These are phyloP conservation scores for Penstemon davidsonii DNA, from an alignment of 257 asterid species.

Conservation along the genomic window DNA sequence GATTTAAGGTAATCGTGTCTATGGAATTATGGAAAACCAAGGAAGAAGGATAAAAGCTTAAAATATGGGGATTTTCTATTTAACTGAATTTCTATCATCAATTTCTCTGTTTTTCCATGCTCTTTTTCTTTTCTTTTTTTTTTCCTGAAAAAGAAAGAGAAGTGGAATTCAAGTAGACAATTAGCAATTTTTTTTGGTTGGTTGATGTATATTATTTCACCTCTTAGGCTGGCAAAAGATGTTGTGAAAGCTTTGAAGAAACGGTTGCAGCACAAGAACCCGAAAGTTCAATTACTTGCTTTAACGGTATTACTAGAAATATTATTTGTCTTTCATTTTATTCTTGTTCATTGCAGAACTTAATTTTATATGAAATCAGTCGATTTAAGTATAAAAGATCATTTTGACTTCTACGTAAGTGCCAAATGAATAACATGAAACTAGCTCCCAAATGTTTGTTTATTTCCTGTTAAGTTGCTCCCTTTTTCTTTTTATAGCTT, in stretches of 20 bases:
- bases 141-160: neutral
- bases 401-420: neutral
- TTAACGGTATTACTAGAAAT: slow-evolving; percentile 63
- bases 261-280: slow-evolving; percentile 90
- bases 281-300: slow-evolving; percentile 86
- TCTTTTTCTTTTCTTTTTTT: neutral
- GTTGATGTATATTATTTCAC: slow-evolving; percentile 17
- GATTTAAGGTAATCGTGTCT: neutral
- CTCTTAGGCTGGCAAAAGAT: slow-evolving; percentile 72
- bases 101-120: too few species aligned
- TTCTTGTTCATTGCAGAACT: slow-evolving; percentile 6
- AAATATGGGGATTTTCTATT: neutral
- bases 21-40: slow-evolving; percentile 13
- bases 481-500: slow-evolving; percentile 48
- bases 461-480: slow-evolving; percentile 19
- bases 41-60: slow-evolving; percentile 10
- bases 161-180: neutral
- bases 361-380: neutral
- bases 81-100: slow-evolving; percentile 7
- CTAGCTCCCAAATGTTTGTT: neutral
- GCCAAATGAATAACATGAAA: neutral
- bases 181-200: slow-evolving; percentile 19
- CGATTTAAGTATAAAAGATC: neutral
- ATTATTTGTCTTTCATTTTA: neutral
- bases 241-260: slow-evolving; percentile 87